phyloP scores from a whole-genome alignment of 2,329 filamentous ascomycete genomes.

The Exutisphaerella laricina region DNA sequence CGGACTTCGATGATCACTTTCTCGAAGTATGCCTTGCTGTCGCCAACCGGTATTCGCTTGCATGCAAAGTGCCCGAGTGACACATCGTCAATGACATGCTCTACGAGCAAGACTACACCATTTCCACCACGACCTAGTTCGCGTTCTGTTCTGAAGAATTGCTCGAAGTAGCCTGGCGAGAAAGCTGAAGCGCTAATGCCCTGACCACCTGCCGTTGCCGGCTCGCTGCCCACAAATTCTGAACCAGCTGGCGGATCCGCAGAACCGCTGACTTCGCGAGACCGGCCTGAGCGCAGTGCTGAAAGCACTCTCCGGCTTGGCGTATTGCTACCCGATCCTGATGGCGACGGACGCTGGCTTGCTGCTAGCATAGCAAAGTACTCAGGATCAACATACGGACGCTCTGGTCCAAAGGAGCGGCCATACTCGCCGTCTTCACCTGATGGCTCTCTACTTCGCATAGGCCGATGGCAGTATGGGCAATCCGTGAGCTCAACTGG shows the following conservation, averaged over 20 bases:
- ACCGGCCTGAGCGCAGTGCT: constrained; percentile 31
- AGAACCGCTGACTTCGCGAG: constrained; percentile 29
- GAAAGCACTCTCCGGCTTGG: constrained; percentile 41
- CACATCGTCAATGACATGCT: constrained; percentile 85
- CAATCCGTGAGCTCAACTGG: constrained; percentile 63
- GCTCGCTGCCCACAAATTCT: constrained; percentile 44
- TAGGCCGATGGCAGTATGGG: constrained; percentile 81
- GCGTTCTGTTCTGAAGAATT: constrained; percentile 84
- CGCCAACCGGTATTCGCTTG: constrained; percentile 88
- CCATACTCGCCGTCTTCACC: constrained; percentile 32
- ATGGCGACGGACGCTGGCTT: constrained; percentile 40
- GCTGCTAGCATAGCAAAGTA: constrained; percentile 91
- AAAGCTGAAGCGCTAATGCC: constrained; percentile 84
- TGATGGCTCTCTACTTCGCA: constrained; percentile 45
- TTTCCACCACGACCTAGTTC: constrained; percentile 87
- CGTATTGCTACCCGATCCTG: constrained; percentile 39
- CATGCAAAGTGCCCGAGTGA: constrained; percentile 87
- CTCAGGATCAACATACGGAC: constrained; percentile 71
- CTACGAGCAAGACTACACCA: constrained; percentile 88
- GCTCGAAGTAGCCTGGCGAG: constrained; percentile 85
- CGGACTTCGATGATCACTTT: constrained; percentile 93
- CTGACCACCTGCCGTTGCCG: constrained; percentile 42
- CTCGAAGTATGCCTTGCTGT: constrained; percentile 88
- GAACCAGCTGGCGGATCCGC: constrained; percentile 44
- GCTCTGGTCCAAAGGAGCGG: constrained; percentile 46